Percentiles rank a stretch among this genome's conserved stretches.
Evolutionary conservation across 257 asterid genomes (phyloP).

Genomic region (Solanum habrochaites): DNA sequence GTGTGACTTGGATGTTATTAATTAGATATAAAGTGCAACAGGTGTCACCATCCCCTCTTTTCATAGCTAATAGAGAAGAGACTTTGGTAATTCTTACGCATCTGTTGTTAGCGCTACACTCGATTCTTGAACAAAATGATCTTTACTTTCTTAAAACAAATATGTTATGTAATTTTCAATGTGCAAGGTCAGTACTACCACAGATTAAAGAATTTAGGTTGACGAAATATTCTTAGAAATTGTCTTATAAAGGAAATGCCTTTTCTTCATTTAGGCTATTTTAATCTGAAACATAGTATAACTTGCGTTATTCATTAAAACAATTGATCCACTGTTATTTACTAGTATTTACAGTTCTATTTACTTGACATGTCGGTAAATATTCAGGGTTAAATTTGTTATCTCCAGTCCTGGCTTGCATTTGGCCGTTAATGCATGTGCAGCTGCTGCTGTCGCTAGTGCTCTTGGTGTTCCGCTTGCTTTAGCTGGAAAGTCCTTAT

Average conservation of each 20-base stretch:
- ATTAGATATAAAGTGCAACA: not conserved
- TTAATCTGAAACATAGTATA: not conserved
- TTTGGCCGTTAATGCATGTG: conserved; percentile 24
- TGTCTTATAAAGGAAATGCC: not conserved
- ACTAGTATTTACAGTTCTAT: not conserved
- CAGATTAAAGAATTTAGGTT: not conserved
- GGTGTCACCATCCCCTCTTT: not conserved
- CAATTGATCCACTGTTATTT: not conserved
- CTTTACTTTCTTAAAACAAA: not conserved
- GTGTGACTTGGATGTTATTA: not conserved
- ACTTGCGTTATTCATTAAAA: not conserved
- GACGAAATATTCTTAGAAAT: not conserved
- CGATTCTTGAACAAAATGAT: not conserved
- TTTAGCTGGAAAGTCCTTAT: conserved; percentile 11
- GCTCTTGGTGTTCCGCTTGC: conserved; percentile 18
- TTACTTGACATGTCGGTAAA: not conserved
- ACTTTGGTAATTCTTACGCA: not conserved
- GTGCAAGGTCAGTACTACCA: not conserved
- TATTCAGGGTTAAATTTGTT: conserved; percentile 17
- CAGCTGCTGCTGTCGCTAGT: conserved; percentile 31
- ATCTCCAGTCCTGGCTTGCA: conserved; percentile 24
- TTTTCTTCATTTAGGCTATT: not conserved
- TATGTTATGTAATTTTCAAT: not conserved
- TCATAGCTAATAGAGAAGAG: not conserved
- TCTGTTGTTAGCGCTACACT: not conserved